Evolutionary conservation across 73 alveolate genomes (phyloP), one percentile per base, ranked within the genome.

Genomic region (Durusdinium trenchii): DNA sequence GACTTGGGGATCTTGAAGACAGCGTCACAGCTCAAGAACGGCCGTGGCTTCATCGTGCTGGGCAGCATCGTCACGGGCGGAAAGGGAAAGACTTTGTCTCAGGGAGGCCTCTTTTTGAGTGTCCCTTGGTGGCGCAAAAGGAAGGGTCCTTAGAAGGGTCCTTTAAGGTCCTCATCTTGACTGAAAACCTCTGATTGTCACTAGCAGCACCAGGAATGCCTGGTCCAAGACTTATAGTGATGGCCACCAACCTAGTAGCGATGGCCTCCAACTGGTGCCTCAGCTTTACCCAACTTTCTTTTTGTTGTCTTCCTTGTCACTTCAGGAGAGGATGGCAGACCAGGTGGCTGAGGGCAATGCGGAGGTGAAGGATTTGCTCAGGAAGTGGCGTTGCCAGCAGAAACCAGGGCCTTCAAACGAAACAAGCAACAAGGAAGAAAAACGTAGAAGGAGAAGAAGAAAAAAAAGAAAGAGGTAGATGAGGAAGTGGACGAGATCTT

Each of bases 11-110:
- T 91, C 42, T 57, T 91, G 98, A 91, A 91, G 87, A 91, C 85
- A 57, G 98, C 98, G 3, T 91, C 98, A 60, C 98, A 91, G 98
- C 52, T 91, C 78, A 91, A 91, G 98, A 91, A 91, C 89, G 98
- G 98, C 61, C 98, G 98, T 32, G 98, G 98, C 89, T 91, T 91
- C 76, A 79, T 91, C 76, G 98, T 91, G 51, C 81, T 91, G 46
- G 98, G 98, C 35, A 89, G 98, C 89, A 91, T 91, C 36, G 81
- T 76, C 62, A 64, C 75, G 1, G 47, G 52, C 43, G 67, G 95
- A 7, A 62, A 76, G 57, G 89, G 38, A 57, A 91, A 67, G 54
- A 51, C 81, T 3, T 54, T 91, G 26, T 91, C 98, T 3, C 90
- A 91, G 76, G 98, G 98, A 3, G 98, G 98, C 28, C 89, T 69